These are phyloP conservation scores for Globisporangium acanthophoron DNA, from an alignment of 352 stramenopile species.

Conservation along the genomic window DNA sequence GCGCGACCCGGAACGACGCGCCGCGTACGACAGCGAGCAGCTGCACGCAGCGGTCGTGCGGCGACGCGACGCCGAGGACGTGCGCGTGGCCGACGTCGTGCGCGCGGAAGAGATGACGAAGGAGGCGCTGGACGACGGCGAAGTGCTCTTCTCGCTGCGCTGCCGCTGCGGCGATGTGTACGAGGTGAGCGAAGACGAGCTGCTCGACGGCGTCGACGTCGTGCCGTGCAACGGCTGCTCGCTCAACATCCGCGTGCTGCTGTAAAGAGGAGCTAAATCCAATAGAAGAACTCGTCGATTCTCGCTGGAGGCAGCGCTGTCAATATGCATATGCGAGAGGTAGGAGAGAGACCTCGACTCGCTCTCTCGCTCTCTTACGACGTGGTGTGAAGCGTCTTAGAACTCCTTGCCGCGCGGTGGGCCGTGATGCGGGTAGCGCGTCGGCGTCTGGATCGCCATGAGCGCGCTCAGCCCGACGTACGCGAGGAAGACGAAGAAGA, in stretches of 20 bases:
- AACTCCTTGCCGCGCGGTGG: slow-evolving; percentile 83
- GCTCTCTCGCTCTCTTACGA: neutral
- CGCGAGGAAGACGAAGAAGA: slow-evolving; percentile 78
- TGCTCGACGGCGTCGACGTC: slow-evolving; percentile 58
- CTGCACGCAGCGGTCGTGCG: slow-evolving; percentile 24
- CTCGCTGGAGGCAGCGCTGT: neutral
- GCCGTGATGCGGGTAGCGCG: slow-evolving; percentile 60
- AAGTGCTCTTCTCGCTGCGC: slow-evolving; percentile 48
- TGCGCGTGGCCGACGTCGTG: slow-evolving; percentile 72
- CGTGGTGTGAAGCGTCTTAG: slow-evolving; percentile 20
- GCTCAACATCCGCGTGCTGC: slow-evolving; percentile 65
- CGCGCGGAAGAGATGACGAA: slow-evolving; percentile 30
- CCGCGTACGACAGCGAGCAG: slow-evolving; percentile 51
- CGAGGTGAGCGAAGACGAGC: slow-evolving; percentile 55
- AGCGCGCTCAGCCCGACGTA: slow-evolving; percentile 69
- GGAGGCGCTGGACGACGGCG: slow-evolving; percentile 28
- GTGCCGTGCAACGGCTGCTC: slow-evolving; percentile 79
- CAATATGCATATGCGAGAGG: neutral
- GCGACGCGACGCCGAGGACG: slow-evolving; percentile 34
- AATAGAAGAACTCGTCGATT: neutral
- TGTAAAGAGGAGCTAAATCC: slow-evolving; percentile 2
- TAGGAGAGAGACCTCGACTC: neutral
- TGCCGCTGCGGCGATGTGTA: slow-evolving; percentile 77
- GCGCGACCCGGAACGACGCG: slow-evolving; percentile 29
- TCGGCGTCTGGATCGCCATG: slow-evolving; percentile 72